Conservation (phyloP, 2,329 filamentous ascomycete species). For the Arthrobotrys megalospora region DNA sequence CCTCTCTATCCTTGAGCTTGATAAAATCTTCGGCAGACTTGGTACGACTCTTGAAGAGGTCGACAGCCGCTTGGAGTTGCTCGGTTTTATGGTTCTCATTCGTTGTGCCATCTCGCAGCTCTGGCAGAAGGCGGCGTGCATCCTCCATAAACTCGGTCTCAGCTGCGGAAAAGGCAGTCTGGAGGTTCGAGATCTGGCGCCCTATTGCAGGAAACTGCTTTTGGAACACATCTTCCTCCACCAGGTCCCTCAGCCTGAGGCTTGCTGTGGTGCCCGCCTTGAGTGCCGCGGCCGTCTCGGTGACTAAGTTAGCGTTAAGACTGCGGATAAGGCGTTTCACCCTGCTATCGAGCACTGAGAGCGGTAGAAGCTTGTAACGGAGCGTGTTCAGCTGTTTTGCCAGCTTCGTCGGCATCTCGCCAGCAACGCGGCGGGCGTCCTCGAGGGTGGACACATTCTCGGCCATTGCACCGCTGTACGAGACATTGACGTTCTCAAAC, state of each 20-base stretch:
- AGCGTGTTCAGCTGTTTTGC: background rate
- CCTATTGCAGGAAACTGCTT: slow-evolving; percentile 8
- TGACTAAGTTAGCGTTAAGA: background rate
- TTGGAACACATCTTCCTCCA: slow-evolving; percentile 1
- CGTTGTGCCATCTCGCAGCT: background rate
- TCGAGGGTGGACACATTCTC: slow-evolving; percentile 1
- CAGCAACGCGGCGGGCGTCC: slow-evolving; percentile 2
- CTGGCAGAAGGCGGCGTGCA: slow-evolving; percentile 6
- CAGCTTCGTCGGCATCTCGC: slow-evolving; percentile 5
- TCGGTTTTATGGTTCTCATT: background rate
- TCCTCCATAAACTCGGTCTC: background rate
- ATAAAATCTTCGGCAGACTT: slow-evolving; percentile 2
- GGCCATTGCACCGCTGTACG: slow-evolving; percentile 4
- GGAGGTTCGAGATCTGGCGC: slow-evolving; percentile 5
- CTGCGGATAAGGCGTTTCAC: background rate
- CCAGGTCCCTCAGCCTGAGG: background rate
- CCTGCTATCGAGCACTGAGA: background rate
- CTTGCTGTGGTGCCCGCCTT: background rate
- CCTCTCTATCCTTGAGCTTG: background rate
- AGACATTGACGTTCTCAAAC: slow-evolving; percentile 3
- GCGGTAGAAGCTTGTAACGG: slow-evolving; percentile 3
- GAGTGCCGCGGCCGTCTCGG: background rate
- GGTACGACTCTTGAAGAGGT: background rate
- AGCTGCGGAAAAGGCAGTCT: slow-evolving; percentile 3
- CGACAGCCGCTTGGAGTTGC: background rate